Base-by-base conservation (phyloP, 768 basidiomycete genomes). In the Phanerochaete carnosa region DNA sequence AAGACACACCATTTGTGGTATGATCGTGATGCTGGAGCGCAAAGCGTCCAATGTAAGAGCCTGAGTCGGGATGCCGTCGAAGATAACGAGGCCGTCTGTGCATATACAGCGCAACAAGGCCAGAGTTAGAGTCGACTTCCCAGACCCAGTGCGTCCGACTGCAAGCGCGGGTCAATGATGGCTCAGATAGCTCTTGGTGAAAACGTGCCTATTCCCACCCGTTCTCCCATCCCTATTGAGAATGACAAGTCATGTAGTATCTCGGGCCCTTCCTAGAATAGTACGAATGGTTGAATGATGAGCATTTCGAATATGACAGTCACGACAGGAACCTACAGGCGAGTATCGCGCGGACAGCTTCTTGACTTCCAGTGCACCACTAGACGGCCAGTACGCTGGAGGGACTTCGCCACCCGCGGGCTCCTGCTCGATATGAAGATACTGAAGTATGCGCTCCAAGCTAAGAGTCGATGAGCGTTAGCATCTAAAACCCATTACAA, bases 311-410 rank as follows among this genome's bases (percentile, higher is more conserved):
- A 15, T 23, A n/a, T 6, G 26, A 23, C 13, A 43, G 68, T 25
- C 59, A 75, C 76, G 1, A 55, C 37, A 28, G n/a, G n/a, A n/a
- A n/a, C n/a, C n/a, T n/a, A n/a, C n/a, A n/a, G n/a, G n/a, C n/a
- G 77, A 79, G 62, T 83, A 83, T 43, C 76, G 72, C 0, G 86
- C 85, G 8, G 76, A 79, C 1, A 87, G 71, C 37, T 80, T 76
- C 62, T 86, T 79, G 1, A 84, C 79, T 3, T 70, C 65, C 15
- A 87, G 71, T 9, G 76, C 70, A 1, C 86, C 86, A 29, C 80
- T 81, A 0, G 84, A 74, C 3, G 86, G 86, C 86, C 86, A 88
- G 59, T 84, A 81, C 0, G 86, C 86, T 2, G 86, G 84, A 3
- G 86, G 86, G 19, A 76, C 67, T 30, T 70, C 63, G 0, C 73